These are phyloP conservation scores for Skeletonema marinoi DNA, from an alignment of 108 stramenopile genomes.

Conservation along the genomic window DNA sequence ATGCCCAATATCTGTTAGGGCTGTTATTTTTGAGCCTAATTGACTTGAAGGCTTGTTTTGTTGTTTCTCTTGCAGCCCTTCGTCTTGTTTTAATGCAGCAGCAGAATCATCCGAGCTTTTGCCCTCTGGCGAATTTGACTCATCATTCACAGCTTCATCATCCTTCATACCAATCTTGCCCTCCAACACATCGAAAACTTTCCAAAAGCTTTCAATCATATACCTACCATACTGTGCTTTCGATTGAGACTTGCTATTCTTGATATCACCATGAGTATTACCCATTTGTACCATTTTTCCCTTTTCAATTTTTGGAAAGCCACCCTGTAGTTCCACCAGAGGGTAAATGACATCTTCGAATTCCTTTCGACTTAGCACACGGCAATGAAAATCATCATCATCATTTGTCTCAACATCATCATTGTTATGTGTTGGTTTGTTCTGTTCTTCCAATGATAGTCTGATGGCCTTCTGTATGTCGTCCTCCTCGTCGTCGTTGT, in stretches of 20 bases:
- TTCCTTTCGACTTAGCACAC: background rate
- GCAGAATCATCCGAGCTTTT: too few relatives aligned
- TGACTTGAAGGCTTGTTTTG: background rate
- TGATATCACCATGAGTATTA: background rate
- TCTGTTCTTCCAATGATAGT: background rate
- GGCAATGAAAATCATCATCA: background rate
- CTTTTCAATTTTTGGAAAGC: conserved; percentile 21
- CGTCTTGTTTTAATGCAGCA: background rate
- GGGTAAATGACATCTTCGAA: conserved; percentile 8
- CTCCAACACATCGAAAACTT: conserved; percentile 20
- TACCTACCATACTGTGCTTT: conserved; percentile 28
- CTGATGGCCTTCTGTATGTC: background rate
- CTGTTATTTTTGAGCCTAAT: conserved; percentile 11
- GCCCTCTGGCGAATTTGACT: background rate
- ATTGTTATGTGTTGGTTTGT: background rate
- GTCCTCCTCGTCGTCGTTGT: background rate
- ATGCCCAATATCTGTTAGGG: conserved; percentile 26
- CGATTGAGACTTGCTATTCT: conserved; percentile 10
- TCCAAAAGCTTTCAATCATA: conserved; percentile 11
- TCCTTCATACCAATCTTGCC: conserved; percentile 2
- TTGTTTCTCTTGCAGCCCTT: background rate
- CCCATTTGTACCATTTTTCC: conserved; percentile 15
- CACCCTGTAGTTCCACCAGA: conserved; percentile 1
- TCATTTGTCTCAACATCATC: background rate
- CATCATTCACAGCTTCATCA: background rate